These are phyloP conservation scores for Tolypocladium endophyticum DNA, from an alignment of 2,329 filamentous ascomycete species.

Conservation along the genomic window DNA sequence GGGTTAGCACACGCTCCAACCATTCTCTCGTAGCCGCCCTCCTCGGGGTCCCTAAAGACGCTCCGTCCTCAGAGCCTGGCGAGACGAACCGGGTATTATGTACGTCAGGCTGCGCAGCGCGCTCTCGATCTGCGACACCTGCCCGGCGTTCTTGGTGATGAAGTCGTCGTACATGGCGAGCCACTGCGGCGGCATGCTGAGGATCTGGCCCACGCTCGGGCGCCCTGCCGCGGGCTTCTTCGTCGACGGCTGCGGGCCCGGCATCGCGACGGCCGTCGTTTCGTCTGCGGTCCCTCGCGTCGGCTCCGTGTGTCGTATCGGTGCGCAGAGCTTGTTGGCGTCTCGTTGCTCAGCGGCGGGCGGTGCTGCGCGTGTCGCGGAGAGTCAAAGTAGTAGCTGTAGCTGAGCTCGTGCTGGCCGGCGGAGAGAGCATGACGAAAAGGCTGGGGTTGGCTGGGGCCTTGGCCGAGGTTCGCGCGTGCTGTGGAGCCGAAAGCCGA, in stretches of 20 bases:
- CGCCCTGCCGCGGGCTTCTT: not conserved
- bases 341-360: not conserved
- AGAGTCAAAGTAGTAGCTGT: no score
- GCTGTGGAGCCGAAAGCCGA: not conserved
- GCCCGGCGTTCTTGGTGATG: conserved; percentile 87
- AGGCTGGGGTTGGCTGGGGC: not conserved
- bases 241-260: not conserved
- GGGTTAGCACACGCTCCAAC: not conserved
- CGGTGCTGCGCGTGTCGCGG: no score
- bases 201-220: conserved; percentile 23
- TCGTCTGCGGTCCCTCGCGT: not conserved
- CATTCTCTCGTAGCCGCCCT: not conserved
- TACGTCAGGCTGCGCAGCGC: conserved; percentile 88
- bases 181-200: conserved; percentile 54
- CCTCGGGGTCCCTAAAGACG: no score
- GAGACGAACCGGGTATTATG: conserved; percentile 65
- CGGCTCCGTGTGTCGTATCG: not conserved
- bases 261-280: not conserved
- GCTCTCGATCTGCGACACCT: conserved; percentile 91
- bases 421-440: not conserved
- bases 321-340: not conserved
- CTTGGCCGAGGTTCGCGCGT: not conserved
- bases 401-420: not conserved
- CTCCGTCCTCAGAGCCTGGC: not conserved
- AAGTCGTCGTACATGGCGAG: conserved; percentile 73